Evolutionary conservation across 345 rosid species (phyloP), one percentile per base, ranked within the genome.

Genomic region (Corchorus capsularis): DNA sequence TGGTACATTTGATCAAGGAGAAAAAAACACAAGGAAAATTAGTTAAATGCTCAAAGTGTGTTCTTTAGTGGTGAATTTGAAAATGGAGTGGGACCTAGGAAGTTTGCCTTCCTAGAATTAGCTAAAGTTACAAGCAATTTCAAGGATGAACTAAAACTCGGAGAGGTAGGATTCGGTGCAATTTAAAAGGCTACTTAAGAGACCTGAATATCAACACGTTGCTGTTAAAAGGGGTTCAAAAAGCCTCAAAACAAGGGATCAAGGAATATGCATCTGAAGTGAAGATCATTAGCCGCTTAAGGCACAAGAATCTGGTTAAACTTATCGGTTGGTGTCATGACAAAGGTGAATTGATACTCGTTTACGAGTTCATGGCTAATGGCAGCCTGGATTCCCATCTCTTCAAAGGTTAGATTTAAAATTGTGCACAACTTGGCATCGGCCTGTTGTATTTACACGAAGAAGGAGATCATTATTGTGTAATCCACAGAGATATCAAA

Each of bases 251-350:
- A 13, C 77, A 81, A 35, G 84, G 81, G n/a, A 16, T 78, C 5
- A 78, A 70, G 73, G 81, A 78, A 47, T 81, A 69, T 10, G 73
- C 41, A n/a, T 55, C 81, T 0, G 79, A 81, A 59, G 60, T 81
- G 71, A 78, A 41, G 34, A 81, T 56, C 66, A 81, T 81, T 15
- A 69, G 79, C 52, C 73, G 83, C 20, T 69, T 88, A 69, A 81
- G 85, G 71, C 91, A 88, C 77, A 85, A 82, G 79, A 88, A 88
- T 68, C 67, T 86, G 65, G 82, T 84, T 27, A 84, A 79, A 22
- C 79, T 86, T 1, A 73, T 77, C 4, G 91, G 91, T 3, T 88
- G 86, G 91, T 88, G 91, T 56, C 82, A 77, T n/a, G 84, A 86
- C 71, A 84, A 81, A 46, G 68, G 49, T 80, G 77, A 34, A 16